Evolutionary conservation across 2,329 filamentous ascomycete genomes (phyloP).

Genomic region (Macrophomina phaseolina): DNA sequence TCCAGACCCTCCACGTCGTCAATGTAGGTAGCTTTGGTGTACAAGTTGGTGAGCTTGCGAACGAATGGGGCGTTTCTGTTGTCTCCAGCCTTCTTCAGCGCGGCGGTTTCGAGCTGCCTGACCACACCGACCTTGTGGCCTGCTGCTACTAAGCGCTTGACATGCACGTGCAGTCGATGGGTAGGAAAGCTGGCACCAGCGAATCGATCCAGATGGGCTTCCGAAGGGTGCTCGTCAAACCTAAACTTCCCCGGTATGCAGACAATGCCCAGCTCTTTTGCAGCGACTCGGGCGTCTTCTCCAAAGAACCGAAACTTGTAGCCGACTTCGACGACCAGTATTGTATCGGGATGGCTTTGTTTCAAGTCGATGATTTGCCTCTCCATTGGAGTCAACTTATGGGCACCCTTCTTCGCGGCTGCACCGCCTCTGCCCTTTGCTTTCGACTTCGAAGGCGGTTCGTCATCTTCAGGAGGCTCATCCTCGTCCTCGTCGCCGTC

Average conservation of each 20-base stretch:
- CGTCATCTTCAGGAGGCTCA: slow-evolving; percentile 59
- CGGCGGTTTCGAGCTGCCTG: slow-evolving; percentile 91
- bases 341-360: slow-evolving; percentile 82
- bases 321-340: slow-evolving; percentile 92
- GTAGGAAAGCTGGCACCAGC: slow-evolving; percentile 96
- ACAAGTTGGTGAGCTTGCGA: slow-evolving; percentile 91
- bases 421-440: slow-evolving; percentile 55
- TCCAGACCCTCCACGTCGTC: slow-evolving; percentile 88
- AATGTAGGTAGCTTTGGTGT: slow-evolving; percentile 97
- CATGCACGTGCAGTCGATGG: slow-evolving; percentile 88
- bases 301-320: slow-evolving; percentile 99
- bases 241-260: slow-evolving; percentile 95
- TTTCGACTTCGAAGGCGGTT: slow-evolving; percentile 52
- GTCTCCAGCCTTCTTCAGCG: slow-evolving; percentile 91
- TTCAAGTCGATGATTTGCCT: slow-evolving; percentile 94
- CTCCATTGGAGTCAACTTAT: slow-evolving; percentile 93
- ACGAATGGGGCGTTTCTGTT: slow-evolving; percentile 93
- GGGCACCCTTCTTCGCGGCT: slow-evolving; percentile 71
- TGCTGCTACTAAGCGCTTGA: slow-evolving; percentile 87
- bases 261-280: slow-evolving; percentile 90
- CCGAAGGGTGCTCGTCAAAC: slow-evolving; percentile 92
- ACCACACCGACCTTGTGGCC: slow-evolving; percentile 97
- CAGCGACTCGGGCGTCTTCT: slow-evolving; percentile 87
- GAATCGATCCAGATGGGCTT: slow-evolving; percentile 89
- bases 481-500: slow-evolving; percentile 59